Evolutionary conservation across 2,329 filamentous ascomycete genomes (phyloP), one percentile per base, ranked within the genome.

Genomic region (Nemania sp.): DNA sequence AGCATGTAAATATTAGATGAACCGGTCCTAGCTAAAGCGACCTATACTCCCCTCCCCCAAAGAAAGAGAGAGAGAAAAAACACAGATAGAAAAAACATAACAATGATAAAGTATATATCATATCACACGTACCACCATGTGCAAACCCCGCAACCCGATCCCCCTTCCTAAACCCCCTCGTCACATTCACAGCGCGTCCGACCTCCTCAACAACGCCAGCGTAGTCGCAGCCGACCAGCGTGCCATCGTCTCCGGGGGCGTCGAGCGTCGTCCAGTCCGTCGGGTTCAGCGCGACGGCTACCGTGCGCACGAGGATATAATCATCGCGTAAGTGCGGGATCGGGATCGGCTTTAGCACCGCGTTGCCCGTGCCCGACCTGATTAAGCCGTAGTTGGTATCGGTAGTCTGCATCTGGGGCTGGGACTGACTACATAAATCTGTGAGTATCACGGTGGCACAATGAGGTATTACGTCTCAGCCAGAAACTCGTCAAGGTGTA

Each of bases 261-360:
- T 52, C 49, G 24, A 52, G 41, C 8, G 49, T 52, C 7, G 49
- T 52, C 49, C 49, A 52, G 15, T 52, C 49, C 9, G 49, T 52
- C n/a, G 49, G 49, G 8, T 52, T 52, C 34, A 52, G 26, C 33
- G 49, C 49, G 5, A 52, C 41, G 20, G 49, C 33, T 41, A 52
- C 49, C 7, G 49, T 52, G 30, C 41, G 49, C 26, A 52, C 41
- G 9, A 52, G 49, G 41, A 52, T 40, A 12, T 52, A 52, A 34
- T 52, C 41, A 9, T 52, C 41, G 6, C 17, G 49, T 5, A 52
- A 31, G 33, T 39, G 49, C 19, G 49, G 49, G 11, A 40, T 40
- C n/a, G 49, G 33, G 12, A 52, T 45, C 34, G 49, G 26, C 20
- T 45, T 39, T 8, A 52, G 41, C 20, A 40, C 20, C 6, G 49